These are phyloP conservation scores for Tylopilus rubrobrunneus DNA, from an alignment of 768 basidiomycete genomes.

Conservation along the genomic window DNA sequence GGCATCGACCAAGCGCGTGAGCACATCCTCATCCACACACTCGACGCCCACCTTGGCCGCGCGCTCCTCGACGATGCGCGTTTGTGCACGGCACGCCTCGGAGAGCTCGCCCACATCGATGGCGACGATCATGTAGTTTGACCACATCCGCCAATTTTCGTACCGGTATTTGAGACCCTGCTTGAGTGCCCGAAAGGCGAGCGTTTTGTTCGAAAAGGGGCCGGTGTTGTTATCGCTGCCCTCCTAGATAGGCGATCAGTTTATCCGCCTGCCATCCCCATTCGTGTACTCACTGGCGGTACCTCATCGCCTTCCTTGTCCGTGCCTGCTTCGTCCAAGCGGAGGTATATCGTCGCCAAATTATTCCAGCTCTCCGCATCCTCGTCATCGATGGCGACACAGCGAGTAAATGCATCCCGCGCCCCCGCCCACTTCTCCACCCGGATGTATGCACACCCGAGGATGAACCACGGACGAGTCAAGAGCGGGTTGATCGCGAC, in stretches of 20 bases:
- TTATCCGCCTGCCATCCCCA: neutral
- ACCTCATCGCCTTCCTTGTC: conserved; percentile 24
- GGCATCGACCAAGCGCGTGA: conserved; percentile 85
- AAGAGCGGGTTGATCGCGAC: conserved; percentile 87
- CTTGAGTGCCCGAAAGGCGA: conserved; percentile 90
- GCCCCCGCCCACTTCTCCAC: conserved; percentile 82
- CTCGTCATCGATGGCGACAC: conserved; percentile 90
- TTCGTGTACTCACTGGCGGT: conserved; percentile 19
- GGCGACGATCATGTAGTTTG: conserved; percentile 92
- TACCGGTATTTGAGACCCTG: conserved; percentile 82
- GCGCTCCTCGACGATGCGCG: conserved; percentile 67
- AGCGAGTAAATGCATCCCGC: conserved; percentile 76
- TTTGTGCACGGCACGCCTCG: conserved; percentile 81
- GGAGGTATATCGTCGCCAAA: conserved; percentile 89
- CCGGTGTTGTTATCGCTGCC: conserved; percentile 31
- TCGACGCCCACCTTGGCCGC: conserved; percentile 42
- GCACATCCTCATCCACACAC: conserved; percentile 79
- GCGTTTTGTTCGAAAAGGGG: conserved; percentile 71
- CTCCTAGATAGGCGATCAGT: conserved; percentile 24
- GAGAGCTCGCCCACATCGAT: conserved; percentile 90
- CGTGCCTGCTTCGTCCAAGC: conserved; percentile 51
- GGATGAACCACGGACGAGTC: conserved; percentile 89
- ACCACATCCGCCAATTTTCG: conserved; percentile 98
- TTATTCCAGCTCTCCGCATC: conserved; percentile 99
- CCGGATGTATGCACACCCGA: conserved; percentile 90